phyloP scores from a whole-genome alignment of 805 yeast species.

The Sugiyamaella chiloensis region DNA sequence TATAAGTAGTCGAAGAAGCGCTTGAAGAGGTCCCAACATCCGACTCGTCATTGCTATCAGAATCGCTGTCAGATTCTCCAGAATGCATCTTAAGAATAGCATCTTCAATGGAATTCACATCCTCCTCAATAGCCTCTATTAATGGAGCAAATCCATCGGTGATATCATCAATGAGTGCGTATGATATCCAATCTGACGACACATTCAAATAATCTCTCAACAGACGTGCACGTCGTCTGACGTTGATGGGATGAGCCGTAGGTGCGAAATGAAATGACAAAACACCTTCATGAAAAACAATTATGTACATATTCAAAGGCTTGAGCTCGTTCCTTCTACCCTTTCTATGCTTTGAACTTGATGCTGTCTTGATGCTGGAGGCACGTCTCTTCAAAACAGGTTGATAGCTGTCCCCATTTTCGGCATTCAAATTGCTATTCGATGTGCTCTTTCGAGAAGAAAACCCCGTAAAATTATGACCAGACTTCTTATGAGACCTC shows the following conservation, averaged over 20 bases:
- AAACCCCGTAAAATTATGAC: neutral
- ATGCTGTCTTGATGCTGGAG: conserved; percentile 10
- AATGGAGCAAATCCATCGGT: conserved; percentile 97
- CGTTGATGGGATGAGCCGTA: conserved; percentile 95
- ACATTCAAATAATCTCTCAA: conserved; percentile 85
- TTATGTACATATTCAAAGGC: conserved; percentile 88
- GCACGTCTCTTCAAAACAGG: neutral
- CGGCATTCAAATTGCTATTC: neutral
- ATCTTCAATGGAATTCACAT: conserved; percentile 92
- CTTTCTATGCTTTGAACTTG: neutral
- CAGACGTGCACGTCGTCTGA: conserved; percentile 85
- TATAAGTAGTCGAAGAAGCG: conserved; percentile 26
- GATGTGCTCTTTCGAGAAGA: neutral
- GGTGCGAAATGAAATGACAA: conserved; percentile 91
- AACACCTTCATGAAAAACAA: conserved; percentile 88
- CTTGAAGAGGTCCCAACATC: conserved; percentile 30
- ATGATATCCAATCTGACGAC: conserved; percentile 94
- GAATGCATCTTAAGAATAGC: conserved; percentile 85
- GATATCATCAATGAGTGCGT: conserved; percentile 93
- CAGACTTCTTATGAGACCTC: neutral
- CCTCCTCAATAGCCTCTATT: conserved; percentile 91
- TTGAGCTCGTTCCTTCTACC: conserved; percentile 41
- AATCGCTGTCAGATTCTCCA: conserved; percentile 48
- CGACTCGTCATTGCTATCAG: conserved; percentile 34
- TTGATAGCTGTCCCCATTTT: neutral